Conservation (phyloP, 139 green algal species). For the Picochlorum sp. region DNA sequence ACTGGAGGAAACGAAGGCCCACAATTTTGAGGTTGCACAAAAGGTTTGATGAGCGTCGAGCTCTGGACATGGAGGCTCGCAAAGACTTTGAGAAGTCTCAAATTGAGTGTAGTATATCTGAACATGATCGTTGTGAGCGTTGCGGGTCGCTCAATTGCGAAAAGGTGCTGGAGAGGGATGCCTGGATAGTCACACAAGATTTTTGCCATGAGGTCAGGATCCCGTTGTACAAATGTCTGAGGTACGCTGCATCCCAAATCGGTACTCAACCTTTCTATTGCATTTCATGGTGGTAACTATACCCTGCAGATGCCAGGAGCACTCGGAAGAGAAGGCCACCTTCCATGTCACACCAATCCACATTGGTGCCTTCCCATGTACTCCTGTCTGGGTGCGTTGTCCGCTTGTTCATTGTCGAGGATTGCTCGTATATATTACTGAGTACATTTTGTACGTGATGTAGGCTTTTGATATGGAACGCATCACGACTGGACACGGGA, state of each 20-base stretch:
- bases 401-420: constrained; percentile 1
- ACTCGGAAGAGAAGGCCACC: too few species aligned
- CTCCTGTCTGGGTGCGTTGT: constrained; percentile 1
- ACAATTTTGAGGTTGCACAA: constrained; percentile 5
- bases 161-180: too few species aligned
- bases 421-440: not conserved
- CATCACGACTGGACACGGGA: constrained; percentile 1
- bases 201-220: constrained; percentile 3
- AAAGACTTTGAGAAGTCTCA: too few species aligned
- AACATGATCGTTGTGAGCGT: too few species aligned
- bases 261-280: not conserved
- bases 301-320: too few species aligned
- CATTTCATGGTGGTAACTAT: constrained; percentile 1
- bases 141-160: too few species aligned
- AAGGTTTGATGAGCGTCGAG: too few species aligned
- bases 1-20: constrained; percentile 3
- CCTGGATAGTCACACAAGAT: constrained; percentile 4
- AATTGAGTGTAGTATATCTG: too few species aligned
- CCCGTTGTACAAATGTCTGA: constrained; percentile 2
- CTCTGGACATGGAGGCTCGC: too few species aligned
- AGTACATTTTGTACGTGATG: not conserved
- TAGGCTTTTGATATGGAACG: constrained; percentile 5
- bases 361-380: constrained; percentile 5
- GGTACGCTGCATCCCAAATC: not conserved
- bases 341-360: constrained; percentile 5